A percentile compares a stretch with the other conserved stretches of the same genome.
These are phyloP conservation scores for Chaetomium olivaceum DNA, from an alignment of 2,329 filamentous ascomycete genomes.

Conservation along the genomic window DNA sequence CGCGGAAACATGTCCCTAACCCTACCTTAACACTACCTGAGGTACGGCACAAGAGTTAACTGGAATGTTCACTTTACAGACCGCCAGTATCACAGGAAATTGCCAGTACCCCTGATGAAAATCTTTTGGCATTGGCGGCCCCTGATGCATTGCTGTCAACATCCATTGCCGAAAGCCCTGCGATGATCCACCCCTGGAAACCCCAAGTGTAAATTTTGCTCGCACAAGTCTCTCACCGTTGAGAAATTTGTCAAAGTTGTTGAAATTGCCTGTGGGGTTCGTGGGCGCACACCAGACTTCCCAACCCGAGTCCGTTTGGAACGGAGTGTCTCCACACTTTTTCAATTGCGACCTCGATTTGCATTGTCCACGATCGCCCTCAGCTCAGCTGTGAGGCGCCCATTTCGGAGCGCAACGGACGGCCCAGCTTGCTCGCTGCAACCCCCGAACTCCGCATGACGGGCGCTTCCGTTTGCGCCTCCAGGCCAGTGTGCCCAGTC, in stretches of 20 bases:
- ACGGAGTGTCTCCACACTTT: conserved; percentile 23
- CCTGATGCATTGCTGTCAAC: conserved; percentile 11
- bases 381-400: conserved; percentile 37
- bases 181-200: conserved; percentile 8
- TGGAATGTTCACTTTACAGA: conserved; percentile 4
- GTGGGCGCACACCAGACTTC: neutral
- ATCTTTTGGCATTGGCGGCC: conserved; percentile 8
- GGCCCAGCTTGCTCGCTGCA: conserved; percentile 12
- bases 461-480: conserved; percentile 27
- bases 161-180: neutral
- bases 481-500: neutral
- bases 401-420: conserved; percentile 22
- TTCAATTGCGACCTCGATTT: conserved; percentile 23
- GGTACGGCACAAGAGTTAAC: too few species aligned
- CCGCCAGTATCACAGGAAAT: conserved; percentile 15
- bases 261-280: conserved; percentile 33
- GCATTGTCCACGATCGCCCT: conserved; percentile 30
- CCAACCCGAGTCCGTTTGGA: conserved; percentile 20
- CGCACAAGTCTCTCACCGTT: conserved; percentile 20
- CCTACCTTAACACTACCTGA: too few species aligned
- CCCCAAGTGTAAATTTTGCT: conserved; percentile 10
- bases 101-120: conserved; percentile 12
- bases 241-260: conserved; percentile 16
- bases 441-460: conserved; percentile 13
- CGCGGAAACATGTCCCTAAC: neutral